Base-by-base conservation (phyloP, 2,329 filamentous ascomycete species). In the Pseudogymnoascus sp. region DNA sequence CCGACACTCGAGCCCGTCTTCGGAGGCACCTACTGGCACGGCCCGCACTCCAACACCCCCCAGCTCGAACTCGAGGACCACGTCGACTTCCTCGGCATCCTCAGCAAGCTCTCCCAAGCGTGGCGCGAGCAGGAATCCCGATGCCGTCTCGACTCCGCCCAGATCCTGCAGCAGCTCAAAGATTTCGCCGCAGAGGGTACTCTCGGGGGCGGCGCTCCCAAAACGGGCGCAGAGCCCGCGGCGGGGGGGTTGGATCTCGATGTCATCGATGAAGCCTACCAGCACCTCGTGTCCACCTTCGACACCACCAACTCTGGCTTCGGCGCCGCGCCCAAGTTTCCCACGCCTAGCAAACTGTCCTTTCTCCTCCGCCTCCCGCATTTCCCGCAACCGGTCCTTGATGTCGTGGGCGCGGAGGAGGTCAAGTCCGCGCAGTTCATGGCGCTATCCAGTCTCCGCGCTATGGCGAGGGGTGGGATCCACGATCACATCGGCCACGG, bases 1-100 rank as follows among this genome's bases (percentile, higher is more conserved):
- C 92, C 95, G 0, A 88, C 96, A 69, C 83, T 98, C 25, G 89
- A 96, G 72, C 95, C 95, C 0, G 90, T 99, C 8, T 98, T 97
- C 76, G 95, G 95, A 39, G 93, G 93, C 23, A 97, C 93, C 7
- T 98, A 97, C 76, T 98, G 92, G 90, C 92, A 93, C 3, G 83
- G 73, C 39, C 73, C 73, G 39, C 74, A 74, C 6, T 78, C 76
- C 23, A 73, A 77, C 8, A 76, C 75, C 1, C 75, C 76, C n/a
- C 71, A 69, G 14, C 71, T 70, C 19, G 66, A 69, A 2, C 72
- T 75, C 4, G 76, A 81, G 54, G 85, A 86, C 54, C 84, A 88
- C 4, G 82, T 90, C n/a, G 88, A 90, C 45, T 96, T 97, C 70
- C 80, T 96, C 43, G 86, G 88, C 19, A 92, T 98, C 36, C 75